Conservation (phyloP, 129 eudicot species). For the Solidago caesia region DNA sequence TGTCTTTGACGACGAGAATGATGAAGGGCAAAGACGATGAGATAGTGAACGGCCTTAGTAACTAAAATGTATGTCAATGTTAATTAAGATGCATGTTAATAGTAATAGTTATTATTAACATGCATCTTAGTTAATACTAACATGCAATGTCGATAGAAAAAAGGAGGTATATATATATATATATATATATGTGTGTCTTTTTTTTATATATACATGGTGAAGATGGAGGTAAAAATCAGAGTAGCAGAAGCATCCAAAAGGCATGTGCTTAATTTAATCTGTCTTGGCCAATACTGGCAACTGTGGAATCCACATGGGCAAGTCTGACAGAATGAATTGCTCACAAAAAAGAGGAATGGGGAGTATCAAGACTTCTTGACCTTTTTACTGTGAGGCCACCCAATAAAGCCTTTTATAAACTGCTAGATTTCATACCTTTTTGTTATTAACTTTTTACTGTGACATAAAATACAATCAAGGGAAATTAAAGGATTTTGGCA, state of each 20-base stretch:
- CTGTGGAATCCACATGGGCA: conserved; percentile 52
- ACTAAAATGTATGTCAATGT: no score
- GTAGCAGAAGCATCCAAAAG: conserved; percentile 31
- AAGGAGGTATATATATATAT: no score
- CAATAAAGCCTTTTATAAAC: conserved; percentile 25
- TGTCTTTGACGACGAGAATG: no score
- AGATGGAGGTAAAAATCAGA: no score
- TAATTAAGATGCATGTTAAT: no score
- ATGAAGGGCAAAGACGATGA: no score
- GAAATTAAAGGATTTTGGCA: not conserved
- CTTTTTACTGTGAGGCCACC: conserved; percentile 31
- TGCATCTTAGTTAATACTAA: no score
- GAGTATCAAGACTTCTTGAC: conserved; percentile 32
- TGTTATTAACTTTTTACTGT: not conserved
- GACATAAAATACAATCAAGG: conserved; percentile 8
- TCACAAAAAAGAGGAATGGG: conserved; percentile 31
- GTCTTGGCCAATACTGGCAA: conserved; percentile 50
- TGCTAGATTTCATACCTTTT: conserved; percentile 36
- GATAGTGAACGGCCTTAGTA: no score
- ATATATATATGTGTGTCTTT: no score
- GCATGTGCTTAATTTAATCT: conserved; percentile 39
- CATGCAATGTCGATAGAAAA: no score
- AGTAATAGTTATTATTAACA: no score
- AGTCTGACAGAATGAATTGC: conserved; percentile 53
- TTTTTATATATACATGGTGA: no score